A percentile compares a stretch with the other conserved stretches of the same genome.
phyloP scores from a whole-genome alignment of 2,329 filamentous ascomycete genomes.

The Aspergillus transmontanensis region DNA sequence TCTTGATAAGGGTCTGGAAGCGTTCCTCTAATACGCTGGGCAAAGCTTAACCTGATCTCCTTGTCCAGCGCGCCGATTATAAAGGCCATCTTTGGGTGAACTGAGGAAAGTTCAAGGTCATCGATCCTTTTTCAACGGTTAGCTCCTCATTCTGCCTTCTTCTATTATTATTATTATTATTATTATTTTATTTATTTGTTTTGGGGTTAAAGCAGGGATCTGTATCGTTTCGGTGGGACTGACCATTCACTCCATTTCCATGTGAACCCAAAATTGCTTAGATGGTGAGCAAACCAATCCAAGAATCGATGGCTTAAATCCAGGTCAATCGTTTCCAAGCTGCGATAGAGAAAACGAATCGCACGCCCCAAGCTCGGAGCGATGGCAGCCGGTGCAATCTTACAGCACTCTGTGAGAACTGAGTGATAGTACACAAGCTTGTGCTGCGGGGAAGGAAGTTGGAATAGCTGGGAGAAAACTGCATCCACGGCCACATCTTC shows the following conservation, averaged over 20 bases:
- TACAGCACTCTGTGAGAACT: constrained; percentile 91
- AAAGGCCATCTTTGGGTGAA: constrained; percentile 91
- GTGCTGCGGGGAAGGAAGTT: constrained; percentile 82
- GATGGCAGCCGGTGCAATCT: constrained; percentile 93
- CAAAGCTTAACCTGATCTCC: constrained; percentile 94
- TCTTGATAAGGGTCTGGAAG: constrained; percentile 79
- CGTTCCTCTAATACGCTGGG: constrained; percentile 92
- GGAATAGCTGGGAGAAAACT: constrained; percentile 92
- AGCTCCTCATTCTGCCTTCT: constrained; percentile 12
- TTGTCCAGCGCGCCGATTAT: constrained; percentile 90
- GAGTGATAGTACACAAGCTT: constrained; percentile 97
- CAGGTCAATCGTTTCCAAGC: constrained; percentile 78
- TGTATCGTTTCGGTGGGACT: constrained; percentile 25
- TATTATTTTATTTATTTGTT: background rate
- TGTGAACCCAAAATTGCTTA: constrained; percentile 98
- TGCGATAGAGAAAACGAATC: constrained; percentile 87
- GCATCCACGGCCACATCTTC: constrained; percentile 98
- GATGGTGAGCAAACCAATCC: constrained; percentile 96
- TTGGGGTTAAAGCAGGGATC: background rate
- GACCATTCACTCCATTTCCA: constrained; percentile 99
- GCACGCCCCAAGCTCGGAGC: constrained; percentile 90
- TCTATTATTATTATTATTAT: too few relatives aligned
- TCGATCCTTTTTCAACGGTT: constrained; percentile 59
- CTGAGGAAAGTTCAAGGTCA: constrained; percentile 73
- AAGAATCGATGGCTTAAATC: constrained; percentile 85